These are phyloP conservation scores for Apodospora peruviana DNA, from an alignment of 495 filamentous ascomycete genomes.

Conservation along the genomic window DNA sequence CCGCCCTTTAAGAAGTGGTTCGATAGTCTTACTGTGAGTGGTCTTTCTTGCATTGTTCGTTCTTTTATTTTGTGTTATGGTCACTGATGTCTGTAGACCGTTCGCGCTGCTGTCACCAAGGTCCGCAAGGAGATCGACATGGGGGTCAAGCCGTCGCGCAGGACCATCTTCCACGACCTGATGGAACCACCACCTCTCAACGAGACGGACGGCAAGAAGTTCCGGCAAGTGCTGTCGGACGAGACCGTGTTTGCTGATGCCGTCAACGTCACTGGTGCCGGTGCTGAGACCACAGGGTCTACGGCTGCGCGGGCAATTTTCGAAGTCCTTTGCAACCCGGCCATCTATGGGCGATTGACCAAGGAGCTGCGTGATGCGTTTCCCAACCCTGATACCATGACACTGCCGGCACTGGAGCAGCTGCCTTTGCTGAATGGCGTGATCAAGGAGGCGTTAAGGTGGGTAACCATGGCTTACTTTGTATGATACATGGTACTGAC, in stretches of 20 bases:
- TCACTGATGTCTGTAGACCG: constrained; percentile 3
- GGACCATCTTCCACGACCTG: constrained; percentile 23
- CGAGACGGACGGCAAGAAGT: constrained; percentile 10
- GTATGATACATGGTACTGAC: too few species aligned
- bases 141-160: constrained; percentile 6
- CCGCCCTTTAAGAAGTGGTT: constrained; percentile 7
- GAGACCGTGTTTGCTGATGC: constrained; percentile 25
- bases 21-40: constrained; percentile 3
- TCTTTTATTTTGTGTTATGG: neutral
- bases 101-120: constrained; percentile 8
- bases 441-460: constrained; percentile 27
- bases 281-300: constrained; percentile 37
- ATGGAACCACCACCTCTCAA: constrained; percentile 12
- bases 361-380: constrained; percentile 30
- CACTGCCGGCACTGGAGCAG: constrained; percentile 12
- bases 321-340: constrained; percentile 27
- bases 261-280: constrained; percentile 26
- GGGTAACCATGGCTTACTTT: neutral
- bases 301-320: constrained; percentile 32
- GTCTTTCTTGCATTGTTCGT: neutral
- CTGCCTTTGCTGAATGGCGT: constrained; percentile 33
- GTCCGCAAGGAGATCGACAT: constrained; percentile 9
- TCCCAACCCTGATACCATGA: constrained; percentile 21
- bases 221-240: constrained; percentile 15
- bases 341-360: constrained; percentile 21